A percentile compares a stretch with the other conserved stretches of the same genome.
Conservation (phyloP, 2,329 filamentous ascomycete species). For the Geosmithia morbida region DNA sequence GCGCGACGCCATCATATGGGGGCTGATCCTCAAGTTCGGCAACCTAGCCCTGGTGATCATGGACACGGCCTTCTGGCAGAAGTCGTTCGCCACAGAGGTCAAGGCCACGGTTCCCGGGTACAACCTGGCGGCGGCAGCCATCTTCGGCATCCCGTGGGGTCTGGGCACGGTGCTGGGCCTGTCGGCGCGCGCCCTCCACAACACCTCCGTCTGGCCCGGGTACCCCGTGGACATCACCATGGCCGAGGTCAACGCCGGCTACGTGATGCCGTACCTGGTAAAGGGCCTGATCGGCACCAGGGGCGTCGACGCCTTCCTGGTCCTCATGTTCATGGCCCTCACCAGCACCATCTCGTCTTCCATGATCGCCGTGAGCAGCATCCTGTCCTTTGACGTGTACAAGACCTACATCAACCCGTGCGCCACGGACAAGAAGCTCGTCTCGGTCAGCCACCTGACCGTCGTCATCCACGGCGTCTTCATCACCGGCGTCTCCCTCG, state of each 20-base stretch:
- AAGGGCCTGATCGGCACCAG: constrained; percentile 65
- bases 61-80: constrained; percentile 77
- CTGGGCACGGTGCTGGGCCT: constrained; percentile 74
- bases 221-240: constrained; percentile 54
- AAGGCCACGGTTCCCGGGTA: constrained; percentile 77
- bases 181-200: constrained; percentile 60
- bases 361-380: constrained; percentile 72
- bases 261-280: constrained; percentile 67
- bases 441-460: constrained; percentile 47
- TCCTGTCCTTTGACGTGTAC: constrained; percentile 72
- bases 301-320: constrained; percentile 57
- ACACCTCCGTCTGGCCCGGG: constrained; percentile 52
- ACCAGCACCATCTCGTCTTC: constrained; percentile 68
- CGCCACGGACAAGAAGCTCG: constrained; percentile 56
- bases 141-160: constrained; percentile 81
- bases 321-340: constrained; percentile 79
- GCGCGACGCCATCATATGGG: constrained; percentile 47
- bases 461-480: constrained; percentile 58
- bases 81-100: constrained; percentile 69
- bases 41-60: constrained; percentile 68
- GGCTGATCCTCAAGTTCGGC: constrained; percentile 30
- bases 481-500: constrained; percentile 9
- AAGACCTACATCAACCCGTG: constrained; percentile 66
- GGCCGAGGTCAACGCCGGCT: constrained; percentile 58
- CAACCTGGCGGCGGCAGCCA: constrained; percentile 63